Evolutionary conservation across 805 yeast species (phyloP).

Genomic region (Candida sphagnicola): DNA sequence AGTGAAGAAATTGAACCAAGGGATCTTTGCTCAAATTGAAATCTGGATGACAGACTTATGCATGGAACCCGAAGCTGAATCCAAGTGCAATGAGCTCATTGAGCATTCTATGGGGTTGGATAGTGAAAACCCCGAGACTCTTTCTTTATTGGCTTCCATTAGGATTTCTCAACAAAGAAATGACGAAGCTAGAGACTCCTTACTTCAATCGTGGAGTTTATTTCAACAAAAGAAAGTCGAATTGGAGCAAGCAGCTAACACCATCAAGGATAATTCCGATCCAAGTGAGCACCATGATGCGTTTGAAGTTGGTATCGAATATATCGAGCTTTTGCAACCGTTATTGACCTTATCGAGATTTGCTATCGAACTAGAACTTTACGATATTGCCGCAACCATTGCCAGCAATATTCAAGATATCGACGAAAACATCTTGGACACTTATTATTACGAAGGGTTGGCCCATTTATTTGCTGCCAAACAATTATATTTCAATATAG

Average conservation of each 20-base stretch:
- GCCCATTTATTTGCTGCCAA: conserved; percentile 51
- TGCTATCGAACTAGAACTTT: conserved; percentile 71
- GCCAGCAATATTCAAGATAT: conserved; percentile 65
- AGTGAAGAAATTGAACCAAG: conserved; percentile 64
- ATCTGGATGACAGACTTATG: conserved; percentile 98
- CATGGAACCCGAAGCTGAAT: conserved; percentile 88
- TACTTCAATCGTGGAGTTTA: conserved; percentile 67
- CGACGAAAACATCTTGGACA: conserved; percentile 81
- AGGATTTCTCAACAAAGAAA: conserved; percentile 80
- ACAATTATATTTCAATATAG: conserved; percentile 13
- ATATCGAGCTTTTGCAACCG: conserved; percentile 68
- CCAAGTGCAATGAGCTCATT: conserved; percentile 69
- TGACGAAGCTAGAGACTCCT: conserved; percentile 69
- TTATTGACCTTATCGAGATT: conserved; percentile 68
- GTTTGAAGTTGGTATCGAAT: conserved; percentile 46
- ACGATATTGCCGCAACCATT: conserved; percentile 65
- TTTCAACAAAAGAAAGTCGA: conserved; percentile 49
- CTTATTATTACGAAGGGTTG: conserved; percentile 79
- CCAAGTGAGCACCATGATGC: conserved; percentile 30
- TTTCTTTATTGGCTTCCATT: conserved; percentile 79
- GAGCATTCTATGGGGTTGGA: conserved; percentile 60
- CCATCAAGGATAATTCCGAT: conserved; percentile 10
- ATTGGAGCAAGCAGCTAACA: conserved; percentile 40
- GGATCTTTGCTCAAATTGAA: conserved; percentile 81
- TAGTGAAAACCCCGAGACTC: conserved; percentile 67